phyloP scores from a whole-genome alignment of 2,329 filamentous ascomycete species.

The Aquanectria penicillioides region DNA sequence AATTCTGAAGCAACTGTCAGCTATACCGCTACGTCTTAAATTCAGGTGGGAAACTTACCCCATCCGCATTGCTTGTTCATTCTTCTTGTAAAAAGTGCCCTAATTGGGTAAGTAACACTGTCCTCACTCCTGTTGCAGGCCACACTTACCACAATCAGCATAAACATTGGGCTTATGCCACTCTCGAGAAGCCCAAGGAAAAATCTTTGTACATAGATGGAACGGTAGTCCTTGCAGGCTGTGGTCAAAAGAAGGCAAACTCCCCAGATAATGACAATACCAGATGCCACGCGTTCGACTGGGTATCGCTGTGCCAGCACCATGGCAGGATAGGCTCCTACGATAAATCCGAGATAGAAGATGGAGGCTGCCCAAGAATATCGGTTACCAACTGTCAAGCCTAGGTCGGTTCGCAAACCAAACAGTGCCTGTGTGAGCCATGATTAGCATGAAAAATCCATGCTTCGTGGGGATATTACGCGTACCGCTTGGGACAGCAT shows the following conservation, averaged over 20 bases:
- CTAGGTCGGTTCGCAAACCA: slow-evolving; percentile 31
- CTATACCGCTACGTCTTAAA: not conserved
- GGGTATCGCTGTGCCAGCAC: slow-evolving; percentile 55
- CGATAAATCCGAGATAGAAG: slow-evolving; percentile 61
- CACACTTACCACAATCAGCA: slow-evolving; percentile 56
- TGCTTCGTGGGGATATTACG: not conserved
- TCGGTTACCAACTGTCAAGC: slow-evolving; percentile 51
- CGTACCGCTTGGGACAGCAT: slow-evolving; percentile 63
- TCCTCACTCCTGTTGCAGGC: slow-evolving; percentile 7
- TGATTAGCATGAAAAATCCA: not conserved
- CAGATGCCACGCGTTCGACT: slow-evolving; percentile 56
- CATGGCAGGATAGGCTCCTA: slow-evolving; percentile 56
- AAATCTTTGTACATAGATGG: slow-evolving; percentile 59
- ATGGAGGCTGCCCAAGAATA: slow-evolving; percentile 57
- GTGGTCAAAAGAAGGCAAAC: slow-evolving; percentile 50
- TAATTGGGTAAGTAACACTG: not conserved
- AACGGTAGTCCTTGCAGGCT: slow-evolving; percentile 48
- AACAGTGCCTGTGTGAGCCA: slow-evolving; percentile 25
- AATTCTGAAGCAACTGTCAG: slow-evolving; percentile 28
- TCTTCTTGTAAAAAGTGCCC: slow-evolving; percentile 52
- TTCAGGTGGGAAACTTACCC: slow-evolving; percentile 24
- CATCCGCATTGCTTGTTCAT: slow-evolving; percentile 52
- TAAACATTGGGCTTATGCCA: slow-evolving; percentile 66
- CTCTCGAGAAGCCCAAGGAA: slow-evolving; percentile 66
- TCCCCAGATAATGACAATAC: slow-evolving; percentile 46